A percentile compares a stretch with the other conserved stretches of the same genome.
phyloP scores from a whole-genome alignment of 2,329 filamentous ascomycete genomes.

The Colletotrichum limetticola region DNA sequence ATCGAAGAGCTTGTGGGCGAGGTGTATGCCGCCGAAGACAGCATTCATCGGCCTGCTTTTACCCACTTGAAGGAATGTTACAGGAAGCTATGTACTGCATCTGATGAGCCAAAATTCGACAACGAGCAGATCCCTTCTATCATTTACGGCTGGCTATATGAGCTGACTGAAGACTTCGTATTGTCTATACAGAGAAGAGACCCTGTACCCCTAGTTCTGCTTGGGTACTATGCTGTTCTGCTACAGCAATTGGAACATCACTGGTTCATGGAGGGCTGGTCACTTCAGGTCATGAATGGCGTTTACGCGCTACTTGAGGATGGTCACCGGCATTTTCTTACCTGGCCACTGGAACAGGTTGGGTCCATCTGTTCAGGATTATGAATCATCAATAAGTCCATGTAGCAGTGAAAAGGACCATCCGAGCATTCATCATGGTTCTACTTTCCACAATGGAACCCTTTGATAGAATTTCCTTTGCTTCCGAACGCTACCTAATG shows the following conservation, averaged over 20 bases:
- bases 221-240: conserved; percentile 34
- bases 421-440: not conserved
- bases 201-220: conserved; percentile 23
- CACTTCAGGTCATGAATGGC: not conserved
- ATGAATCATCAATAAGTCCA: too few relatives aligned
- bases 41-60: not conserved
- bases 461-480: too few relatives aligned
- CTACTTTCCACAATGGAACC: not conserved
- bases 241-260: conserved; percentile 23
- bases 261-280: conserved; percentile 37
- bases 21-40: not conserved
- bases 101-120: not conserved
- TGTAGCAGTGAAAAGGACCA: too few relatives aligned
- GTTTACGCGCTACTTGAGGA: not conserved
- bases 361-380: too few relatives aligned
- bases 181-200: conserved; percentile 19
- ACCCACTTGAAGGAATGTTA: conserved; percentile 1
- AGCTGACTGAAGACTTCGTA: conserved; percentile 14
- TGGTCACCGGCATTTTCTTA: not conserved
- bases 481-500: too few relatives aligned
- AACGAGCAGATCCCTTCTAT: not conserved
- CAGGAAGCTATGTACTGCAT: conserved; percentile 9
- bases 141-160: conserved; percentile 31
- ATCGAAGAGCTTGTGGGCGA: not conserved
- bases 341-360: not conserved